Evolutionary conservation across 306 rosid genomes (phyloP).

Genomic region (Cyclanthera cordifolia): DNA sequence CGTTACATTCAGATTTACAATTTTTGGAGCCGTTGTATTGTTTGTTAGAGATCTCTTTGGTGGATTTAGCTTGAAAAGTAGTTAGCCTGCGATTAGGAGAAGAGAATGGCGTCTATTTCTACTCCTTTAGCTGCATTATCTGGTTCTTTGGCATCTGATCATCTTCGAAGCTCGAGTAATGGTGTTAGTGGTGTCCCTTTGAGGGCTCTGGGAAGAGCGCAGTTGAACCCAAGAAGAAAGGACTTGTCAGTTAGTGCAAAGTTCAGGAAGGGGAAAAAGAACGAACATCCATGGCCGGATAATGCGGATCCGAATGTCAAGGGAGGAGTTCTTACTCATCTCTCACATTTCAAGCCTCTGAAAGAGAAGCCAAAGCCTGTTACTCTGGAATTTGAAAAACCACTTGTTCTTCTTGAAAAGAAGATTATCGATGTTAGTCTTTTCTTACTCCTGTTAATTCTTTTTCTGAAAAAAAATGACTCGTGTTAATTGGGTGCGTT

Average conservation of each 20-base stretch:
- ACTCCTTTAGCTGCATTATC: conserved; percentile 34
- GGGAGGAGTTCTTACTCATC: conserved; percentile 60
- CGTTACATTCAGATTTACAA: conserved; percentile 15
- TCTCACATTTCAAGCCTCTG: conserved; percentile 71
- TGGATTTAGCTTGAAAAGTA: conserved; percentile 24
- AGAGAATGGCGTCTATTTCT: conserved; percentile 63
- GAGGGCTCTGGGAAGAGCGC: conserved; percentile 44
- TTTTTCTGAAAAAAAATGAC: no score
- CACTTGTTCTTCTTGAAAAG: conserved; percentile 68
- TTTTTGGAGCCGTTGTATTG: conserved; percentile 15
- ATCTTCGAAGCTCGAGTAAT: conserved; percentile 62
- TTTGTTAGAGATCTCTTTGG: conserved; percentile 24
- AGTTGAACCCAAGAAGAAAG: conserved; percentile 39
- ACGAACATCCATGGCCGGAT: conserved; percentile 78
- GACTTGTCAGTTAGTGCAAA: conserved; percentile 43
- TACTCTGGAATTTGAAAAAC: conserved; percentile 69
- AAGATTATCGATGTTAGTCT: conserved; percentile 62
- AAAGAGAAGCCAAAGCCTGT: conserved; percentile 63
- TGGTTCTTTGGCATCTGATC: conserved; percentile 66
- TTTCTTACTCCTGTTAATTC: conserved; percentile 14
- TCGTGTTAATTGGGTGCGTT: conserved; percentile 5
- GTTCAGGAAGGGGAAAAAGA: conserved; percentile 65
- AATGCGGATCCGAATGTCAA: conserved; percentile 77
- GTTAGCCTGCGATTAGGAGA: conserved; percentile 11
- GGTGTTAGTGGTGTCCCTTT: conserved; percentile 59